Percentiles rank a stretch among this genome's conserved stretches.
phyloP scores from a whole-genome alignment of 768 basidiomycete genomes.

The Mycena chlorophos region DNA sequence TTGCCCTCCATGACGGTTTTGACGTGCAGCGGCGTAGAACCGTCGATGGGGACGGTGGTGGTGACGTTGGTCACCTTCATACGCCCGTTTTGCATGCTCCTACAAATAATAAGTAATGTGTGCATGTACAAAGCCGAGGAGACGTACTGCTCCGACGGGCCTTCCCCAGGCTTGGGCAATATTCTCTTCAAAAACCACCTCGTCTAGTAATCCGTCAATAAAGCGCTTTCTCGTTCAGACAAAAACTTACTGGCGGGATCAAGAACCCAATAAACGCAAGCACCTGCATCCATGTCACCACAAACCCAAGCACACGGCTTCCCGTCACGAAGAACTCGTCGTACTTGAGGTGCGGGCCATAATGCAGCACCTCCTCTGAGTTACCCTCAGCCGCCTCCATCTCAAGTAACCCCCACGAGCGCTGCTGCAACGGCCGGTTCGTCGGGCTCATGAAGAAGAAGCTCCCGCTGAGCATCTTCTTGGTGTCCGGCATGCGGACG shows the following conservation, averaged over 20 bases:
- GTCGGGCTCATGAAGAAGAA: slow-evolving; percentile 43
- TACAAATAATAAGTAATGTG: slow-evolving; percentile 25
- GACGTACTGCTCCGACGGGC: slow-evolving; percentile 65
- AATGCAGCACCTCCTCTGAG: slow-evolving; percentile 36
- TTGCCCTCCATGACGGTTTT: slow-evolving; percentile 62
- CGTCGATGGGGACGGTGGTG: slow-evolving; percentile 49
- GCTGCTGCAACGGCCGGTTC: slow-evolving; percentile 47
- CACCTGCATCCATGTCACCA: slow-evolving; percentile 38
- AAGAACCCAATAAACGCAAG: slow-evolving; percentile 36
- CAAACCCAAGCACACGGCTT: slow-evolving; percentile 40
- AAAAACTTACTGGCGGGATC: slow-evolving; percentile 41
- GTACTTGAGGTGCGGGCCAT: slow-evolving; percentile 76
- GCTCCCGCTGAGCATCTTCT: slow-evolving; percentile 32
- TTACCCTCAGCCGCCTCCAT: slow-evolving; percentile 29
- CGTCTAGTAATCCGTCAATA: slow-evolving; percentile 36
- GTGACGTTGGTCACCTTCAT: slow-evolving; percentile 72
- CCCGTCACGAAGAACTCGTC: slow-evolving; percentile 61
- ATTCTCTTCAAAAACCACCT: slow-evolving; percentile 57
- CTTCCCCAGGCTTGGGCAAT: slow-evolving; percentile 55
- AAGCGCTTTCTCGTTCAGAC: neutral
- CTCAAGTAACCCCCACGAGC: slow-evolving; percentile 48
- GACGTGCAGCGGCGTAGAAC: slow-evolving; percentile 43
- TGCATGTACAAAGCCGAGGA: neutral
- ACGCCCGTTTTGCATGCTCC: slow-evolving; percentile 59
- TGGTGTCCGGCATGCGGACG: slow-evolving; percentile 38